Conservation (phyloP, 305 asterid genomes). For the Petunia hybrid region DNA sequence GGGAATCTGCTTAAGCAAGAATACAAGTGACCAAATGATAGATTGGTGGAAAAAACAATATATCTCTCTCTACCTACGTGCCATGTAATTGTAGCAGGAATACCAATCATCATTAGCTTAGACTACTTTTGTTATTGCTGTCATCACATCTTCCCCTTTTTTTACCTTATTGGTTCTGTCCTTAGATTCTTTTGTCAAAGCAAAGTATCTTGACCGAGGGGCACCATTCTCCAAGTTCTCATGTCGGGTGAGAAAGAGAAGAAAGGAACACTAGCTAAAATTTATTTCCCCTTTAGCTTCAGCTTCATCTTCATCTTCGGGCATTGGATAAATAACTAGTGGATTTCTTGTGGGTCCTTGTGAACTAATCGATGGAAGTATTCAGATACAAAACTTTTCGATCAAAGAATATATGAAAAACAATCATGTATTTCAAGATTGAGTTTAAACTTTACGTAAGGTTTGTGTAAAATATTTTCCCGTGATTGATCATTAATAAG, state of each 20-base stretch:
- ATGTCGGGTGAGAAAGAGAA: not conserved
- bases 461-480: too few relatives aligned
- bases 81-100: not conserved
- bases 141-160: not conserved
- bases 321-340: too few relatives aligned
- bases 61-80: not conserved
- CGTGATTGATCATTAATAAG: too few relatives aligned
- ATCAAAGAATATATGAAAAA: too few relatives aligned
- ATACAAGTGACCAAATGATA: not conserved
- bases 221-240: constrained; percentile 6
- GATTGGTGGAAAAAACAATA: not conserved
- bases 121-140: not conserved
- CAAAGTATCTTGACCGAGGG: not conserved
- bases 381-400: too few relatives aligned
- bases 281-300: too few relatives aligned
- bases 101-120: constrained; percentile 1
- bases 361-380: too few relatives aligned
- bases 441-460: too few relatives aligned
- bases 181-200: not conserved
- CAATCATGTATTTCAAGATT: too few relatives aligned
- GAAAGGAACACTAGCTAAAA: too few relatives aligned
- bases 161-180: not conserved
- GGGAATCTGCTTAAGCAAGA: not conserved
- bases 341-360: too few relatives aligned
- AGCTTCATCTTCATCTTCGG: too few relatives aligned